Conservation (phyloP, 75 land plant species). For the Ceratopteris richardii region DNA sequence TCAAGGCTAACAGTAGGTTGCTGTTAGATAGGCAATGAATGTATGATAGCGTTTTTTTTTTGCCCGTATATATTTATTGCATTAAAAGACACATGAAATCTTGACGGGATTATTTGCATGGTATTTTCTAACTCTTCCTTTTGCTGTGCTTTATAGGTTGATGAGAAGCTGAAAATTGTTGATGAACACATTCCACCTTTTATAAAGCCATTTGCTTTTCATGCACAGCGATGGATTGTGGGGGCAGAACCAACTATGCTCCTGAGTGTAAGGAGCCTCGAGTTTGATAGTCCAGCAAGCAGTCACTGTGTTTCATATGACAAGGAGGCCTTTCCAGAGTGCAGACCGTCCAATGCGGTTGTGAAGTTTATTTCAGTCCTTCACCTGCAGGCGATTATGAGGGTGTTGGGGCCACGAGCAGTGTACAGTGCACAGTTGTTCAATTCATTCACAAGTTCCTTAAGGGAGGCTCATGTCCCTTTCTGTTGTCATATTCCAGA, state of each 20-base stretch:
- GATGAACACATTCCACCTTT: conserved; percentile 41
- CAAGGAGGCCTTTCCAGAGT: conserved; percentile 68
- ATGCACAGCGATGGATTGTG: conserved; percentile 41
- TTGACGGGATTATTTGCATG: not conserved
- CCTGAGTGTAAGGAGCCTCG: conserved; percentile 40
- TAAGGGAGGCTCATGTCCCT: conserved; percentile 44
- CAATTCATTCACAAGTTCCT: conserved; percentile 35
- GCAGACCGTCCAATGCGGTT: conserved; percentile 41
- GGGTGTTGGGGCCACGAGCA: conserved; percentile 53
- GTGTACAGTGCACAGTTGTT: conserved; percentile 50
- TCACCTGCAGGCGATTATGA: conserved; percentile 45
- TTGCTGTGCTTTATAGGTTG: conserved; percentile 39
- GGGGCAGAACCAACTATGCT: conserved; percentile 54
- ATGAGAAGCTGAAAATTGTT: conserved; percentile 38
- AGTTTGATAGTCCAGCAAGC: not conserved
- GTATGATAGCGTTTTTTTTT: not conserved
- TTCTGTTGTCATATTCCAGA: conserved; percentile 50
- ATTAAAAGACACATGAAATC: not conserved
- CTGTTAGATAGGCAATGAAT: not conserved
- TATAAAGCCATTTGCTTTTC: conserved; percentile 45
- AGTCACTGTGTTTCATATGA: conserved; percentile 14
- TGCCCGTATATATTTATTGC: not conserved
- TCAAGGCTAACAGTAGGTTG: not conserved
- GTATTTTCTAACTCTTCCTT: not conserved
- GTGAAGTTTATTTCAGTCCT: conserved; percentile 49